A percentile compares a stretch with the other conserved stretches of the same genome.
Evolutionary conservation across 2,329 filamentous ascomycete genomes (phyloP).

Genomic region (Neonectria hederae): DNA sequence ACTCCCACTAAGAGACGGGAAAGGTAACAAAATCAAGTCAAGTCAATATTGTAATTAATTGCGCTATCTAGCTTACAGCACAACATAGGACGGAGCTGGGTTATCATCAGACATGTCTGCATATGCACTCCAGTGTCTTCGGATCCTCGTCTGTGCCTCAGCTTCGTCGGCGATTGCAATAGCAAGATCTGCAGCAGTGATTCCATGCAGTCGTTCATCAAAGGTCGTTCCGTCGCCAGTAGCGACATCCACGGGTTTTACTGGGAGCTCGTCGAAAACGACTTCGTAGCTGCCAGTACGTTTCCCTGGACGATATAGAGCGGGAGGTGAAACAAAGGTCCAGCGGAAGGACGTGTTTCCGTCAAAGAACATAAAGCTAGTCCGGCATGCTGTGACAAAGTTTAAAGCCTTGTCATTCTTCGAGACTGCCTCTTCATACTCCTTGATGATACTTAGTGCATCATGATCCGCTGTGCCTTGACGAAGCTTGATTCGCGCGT

Average conservation of each 20-base stretch:
- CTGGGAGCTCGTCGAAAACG: conserved; percentile 7
- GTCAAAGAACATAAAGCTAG: conserved; percentile 16
- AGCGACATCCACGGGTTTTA: conserved; percentile 2
- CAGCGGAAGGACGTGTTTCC: conserved; percentile 17
- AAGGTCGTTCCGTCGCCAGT: neutral
- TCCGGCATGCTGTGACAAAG: conserved; percentile 9
- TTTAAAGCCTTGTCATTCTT: conserved; percentile 2
- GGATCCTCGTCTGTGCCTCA: neutral
- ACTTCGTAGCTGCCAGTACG: conserved; percentile 7
- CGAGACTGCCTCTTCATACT: conserved; percentile 1
- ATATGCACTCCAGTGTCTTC: conserved; percentile 9
- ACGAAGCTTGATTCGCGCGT: neutral
- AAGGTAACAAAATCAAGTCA: too few species aligned
- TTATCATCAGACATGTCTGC: conserved; percentile 8
- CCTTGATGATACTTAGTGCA: neutral
- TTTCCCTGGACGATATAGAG: conserved; percentile 13
- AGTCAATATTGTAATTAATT: too few species aligned
- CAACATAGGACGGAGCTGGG: neutral
- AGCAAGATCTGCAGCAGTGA: conserved; percentile 23
- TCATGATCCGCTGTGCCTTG: neutral
- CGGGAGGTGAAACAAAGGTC: conserved; percentile 12
- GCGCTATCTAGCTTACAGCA: neutral
- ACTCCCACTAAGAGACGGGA: too few species aligned
- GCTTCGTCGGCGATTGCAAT: conserved; percentile 26
- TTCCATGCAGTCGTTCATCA: conserved; percentile 10